A percentile compares a stretch with the other conserved stretches of the same genome.
phyloP scores from a whole-genome alignment of 2,329 filamentous ascomycete species.

The Thelonectria blattea region DNA sequence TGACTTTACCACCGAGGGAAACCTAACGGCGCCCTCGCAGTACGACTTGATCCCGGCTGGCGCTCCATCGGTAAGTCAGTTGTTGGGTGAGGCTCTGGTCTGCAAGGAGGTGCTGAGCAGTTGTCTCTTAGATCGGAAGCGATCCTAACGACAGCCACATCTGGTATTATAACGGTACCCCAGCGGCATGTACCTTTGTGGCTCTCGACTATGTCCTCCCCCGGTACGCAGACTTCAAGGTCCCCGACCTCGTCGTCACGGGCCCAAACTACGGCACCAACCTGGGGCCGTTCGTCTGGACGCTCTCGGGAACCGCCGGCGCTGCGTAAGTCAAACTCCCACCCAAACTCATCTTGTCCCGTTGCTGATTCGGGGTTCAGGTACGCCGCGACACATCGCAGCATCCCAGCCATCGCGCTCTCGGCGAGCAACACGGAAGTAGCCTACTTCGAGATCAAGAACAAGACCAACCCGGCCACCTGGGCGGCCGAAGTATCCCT shows the following conservation, averaged over 20 bases:
- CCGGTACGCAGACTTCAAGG: constrained; percentile 52
- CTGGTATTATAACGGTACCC: constrained; percentile 67
- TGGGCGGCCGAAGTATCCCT: constrained; percentile 50
- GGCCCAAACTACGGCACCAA: constrained; percentile 64
- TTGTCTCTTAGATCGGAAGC: constrained; percentile 45
- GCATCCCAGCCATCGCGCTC: constrained; percentile 57
- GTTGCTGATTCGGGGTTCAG: constrained; percentile 32
- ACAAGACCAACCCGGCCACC: constrained; percentile 52
- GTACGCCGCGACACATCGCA: constrained; percentile 55
- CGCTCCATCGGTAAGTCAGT: constrained; percentile 33
- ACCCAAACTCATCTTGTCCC: not conserved
- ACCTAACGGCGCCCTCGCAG: constrained; percentile 36
- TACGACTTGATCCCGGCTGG: constrained; percentile 40
- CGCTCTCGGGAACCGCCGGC: constrained; percentile 56
- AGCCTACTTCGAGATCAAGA: constrained; percentile 47
- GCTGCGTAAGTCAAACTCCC: constrained; percentile 41
- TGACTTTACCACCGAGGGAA: constrained; percentile 38
- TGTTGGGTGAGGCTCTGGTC: not conserved
- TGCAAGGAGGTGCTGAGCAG: not conserved
- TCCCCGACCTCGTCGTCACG: constrained; percentile 59
- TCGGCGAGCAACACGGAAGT: constrained; percentile 51
- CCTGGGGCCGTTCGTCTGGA: constrained; percentile 60
- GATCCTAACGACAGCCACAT: constrained; percentile 60
- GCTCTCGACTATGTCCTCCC: constrained; percentile 63
- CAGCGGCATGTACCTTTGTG: constrained; percentile 61